phyloP scores from a whole-genome alignment of 495 filamentous ascomycete species.

The Amorphotheca resinae region DNA sequence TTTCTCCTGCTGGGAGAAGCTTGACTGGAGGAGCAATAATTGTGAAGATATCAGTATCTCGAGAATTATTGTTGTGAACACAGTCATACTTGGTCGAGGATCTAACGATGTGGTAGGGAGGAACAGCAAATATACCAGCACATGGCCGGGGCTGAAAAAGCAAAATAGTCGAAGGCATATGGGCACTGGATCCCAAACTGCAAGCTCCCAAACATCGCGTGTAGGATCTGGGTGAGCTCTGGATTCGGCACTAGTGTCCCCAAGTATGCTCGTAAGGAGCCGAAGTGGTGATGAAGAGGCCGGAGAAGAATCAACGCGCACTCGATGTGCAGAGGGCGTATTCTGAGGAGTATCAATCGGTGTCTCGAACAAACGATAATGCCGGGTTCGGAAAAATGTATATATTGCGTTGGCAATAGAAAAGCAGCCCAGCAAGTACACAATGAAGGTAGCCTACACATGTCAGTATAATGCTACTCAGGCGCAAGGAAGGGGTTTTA shows the following conservation, averaged over 20 bases:
- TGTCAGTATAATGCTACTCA: slow-evolving; percentile 1
- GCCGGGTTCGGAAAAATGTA: slow-evolving; percentile 68
- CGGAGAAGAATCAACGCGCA: slow-evolving; percentile 82
- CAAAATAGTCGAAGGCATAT: slow-evolving; percentile 74
- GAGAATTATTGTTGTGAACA: slow-evolving; percentile 66
- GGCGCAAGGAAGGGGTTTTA: slow-evolving; percentile 35
- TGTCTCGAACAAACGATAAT: slow-evolving; percentile 85
- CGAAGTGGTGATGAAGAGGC: slow-evolving; percentile 65
- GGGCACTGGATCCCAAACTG: slow-evolving; percentile 85
- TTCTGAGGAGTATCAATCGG: slow-evolving; percentile 59
- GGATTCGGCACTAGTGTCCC: slow-evolving; percentile 47
- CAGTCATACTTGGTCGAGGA: slow-evolving; percentile 68
- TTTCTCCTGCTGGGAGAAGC: slow-evolving; percentile 73
- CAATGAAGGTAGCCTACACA: slow-evolving; percentile 50
- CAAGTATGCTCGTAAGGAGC: slow-evolving; percentile 55
- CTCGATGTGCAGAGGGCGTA: slow-evolving; percentile 80
- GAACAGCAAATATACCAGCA: slow-evolving; percentile 77
- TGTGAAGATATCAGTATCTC: slow-evolving; percentile 64
- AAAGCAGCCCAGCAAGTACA: slow-evolving; percentile 50
- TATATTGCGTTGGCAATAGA: slow-evolving; percentile 67
- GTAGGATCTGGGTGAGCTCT: slow-evolving; percentile 74
- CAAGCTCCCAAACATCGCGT: slow-evolving; percentile 89
- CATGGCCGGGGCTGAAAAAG: slow-evolving; percentile 84
- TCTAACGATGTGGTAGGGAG: slow-evolving; percentile 66
- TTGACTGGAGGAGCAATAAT: slow-evolving; percentile 53